phyloP scores from a whole-genome alignment of 1,284 basidiomycete genomes.

The Coniferiporia weirii region DNA sequence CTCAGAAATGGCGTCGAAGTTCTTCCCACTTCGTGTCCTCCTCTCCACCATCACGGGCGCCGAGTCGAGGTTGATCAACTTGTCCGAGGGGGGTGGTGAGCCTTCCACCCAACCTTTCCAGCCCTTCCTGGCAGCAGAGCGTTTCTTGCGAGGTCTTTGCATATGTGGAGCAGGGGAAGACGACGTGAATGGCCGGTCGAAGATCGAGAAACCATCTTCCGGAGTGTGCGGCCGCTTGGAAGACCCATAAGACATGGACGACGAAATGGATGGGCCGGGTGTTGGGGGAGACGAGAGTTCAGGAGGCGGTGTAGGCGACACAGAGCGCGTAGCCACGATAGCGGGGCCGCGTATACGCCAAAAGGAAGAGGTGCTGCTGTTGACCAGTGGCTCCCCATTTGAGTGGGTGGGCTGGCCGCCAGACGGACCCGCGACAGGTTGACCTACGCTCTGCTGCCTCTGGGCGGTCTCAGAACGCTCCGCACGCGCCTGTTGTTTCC shows the following conservation, averaged over 20 bases:
- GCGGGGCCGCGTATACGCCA: constrained; percentile 64
- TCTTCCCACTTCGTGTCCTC: constrained; percentile 72
- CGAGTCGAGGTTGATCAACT: constrained; percentile 71
- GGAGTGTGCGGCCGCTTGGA: constrained; percentile 74
- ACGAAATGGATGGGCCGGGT: constrained; percentile 66
- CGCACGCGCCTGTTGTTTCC: constrained; percentile 28
- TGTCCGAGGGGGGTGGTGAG: constrained; percentile 72
- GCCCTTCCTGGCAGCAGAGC: constrained; percentile 66
- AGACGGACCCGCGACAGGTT: not conserved
- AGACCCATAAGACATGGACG: constrained; percentile 65
- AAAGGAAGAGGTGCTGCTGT: constrained; percentile 40
- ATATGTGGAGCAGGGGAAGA: constrained; percentile 27
- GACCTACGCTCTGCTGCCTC: constrained; percentile 1
- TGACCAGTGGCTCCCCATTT: constrained; percentile 24
- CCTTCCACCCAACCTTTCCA: constrained; percentile 87
- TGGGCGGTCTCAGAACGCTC: constrained; percentile 22
- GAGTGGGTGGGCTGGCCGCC: not conserved
- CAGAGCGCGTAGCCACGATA: constrained; percentile 57
- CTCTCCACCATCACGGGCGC: constrained; percentile 57
- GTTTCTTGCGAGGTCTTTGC: constrained; percentile 49
- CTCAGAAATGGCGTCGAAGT: constrained; percentile 66
- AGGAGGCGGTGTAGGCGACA: constrained; percentile 71
- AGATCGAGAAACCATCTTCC: constrained; percentile 35
- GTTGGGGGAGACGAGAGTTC: constrained; percentile 60
- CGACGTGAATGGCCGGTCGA: constrained; percentile 28